phyloP scores from a whole-genome alignment of 2,329 filamentous ascomycete genomes.

The Alternaria sp. region DNA sequence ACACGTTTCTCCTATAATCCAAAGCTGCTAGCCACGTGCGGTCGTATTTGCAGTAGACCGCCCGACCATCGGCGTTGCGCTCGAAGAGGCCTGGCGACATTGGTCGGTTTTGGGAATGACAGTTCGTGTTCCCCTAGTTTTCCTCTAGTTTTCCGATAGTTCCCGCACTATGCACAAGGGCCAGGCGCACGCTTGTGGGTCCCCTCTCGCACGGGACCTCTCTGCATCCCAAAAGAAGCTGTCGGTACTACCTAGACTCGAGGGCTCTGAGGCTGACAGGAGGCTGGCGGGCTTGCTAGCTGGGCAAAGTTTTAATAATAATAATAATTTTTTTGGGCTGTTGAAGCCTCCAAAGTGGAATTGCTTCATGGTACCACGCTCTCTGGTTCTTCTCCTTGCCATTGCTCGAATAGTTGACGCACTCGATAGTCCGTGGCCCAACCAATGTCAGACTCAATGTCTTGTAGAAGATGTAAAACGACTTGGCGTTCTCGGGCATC shows the following conservation, averaged over 20 bases:
- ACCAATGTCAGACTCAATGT: conserved; percentile 69
- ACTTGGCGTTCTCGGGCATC: conserved; percentile 63
- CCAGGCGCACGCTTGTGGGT: conserved; percentile 14
- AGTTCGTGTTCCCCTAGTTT: conserved; percentile 11
- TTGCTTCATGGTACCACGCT: conserved; percentile 30
- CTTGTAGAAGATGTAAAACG: conserved; percentile 64
- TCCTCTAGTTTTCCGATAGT: conserved; percentile 18
- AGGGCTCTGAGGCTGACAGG: conserved; percentile 3
- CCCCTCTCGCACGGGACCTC: conserved; percentile 4
- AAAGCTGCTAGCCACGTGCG: conserved; percentile 9
- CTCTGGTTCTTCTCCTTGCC: conserved; percentile 50
- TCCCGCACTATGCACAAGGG: conserved; percentile 12
- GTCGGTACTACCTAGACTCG: conserved; percentile 10
- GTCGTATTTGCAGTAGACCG: conserved; percentile 14
- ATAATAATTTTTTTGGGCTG: background rate
- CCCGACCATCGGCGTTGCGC: conserved; percentile 11
- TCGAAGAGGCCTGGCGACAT: conserved; percentile 9
- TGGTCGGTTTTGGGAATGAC: conserved; percentile 4
- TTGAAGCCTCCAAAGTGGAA: conserved; percentile 7
- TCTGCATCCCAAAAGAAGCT: conserved; percentile 2
- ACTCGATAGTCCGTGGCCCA: conserved; percentile 71
- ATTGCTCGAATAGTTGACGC: conserved; percentile 61
- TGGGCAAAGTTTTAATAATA: background rate
- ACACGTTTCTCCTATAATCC: background rate
- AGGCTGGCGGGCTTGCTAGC: conserved; percentile 11